These are phyloP conservation scores for Ustilago hordei DNA, from an alignment of 1,284 basidiomycete species.

Conservation along the genomic window DNA sequence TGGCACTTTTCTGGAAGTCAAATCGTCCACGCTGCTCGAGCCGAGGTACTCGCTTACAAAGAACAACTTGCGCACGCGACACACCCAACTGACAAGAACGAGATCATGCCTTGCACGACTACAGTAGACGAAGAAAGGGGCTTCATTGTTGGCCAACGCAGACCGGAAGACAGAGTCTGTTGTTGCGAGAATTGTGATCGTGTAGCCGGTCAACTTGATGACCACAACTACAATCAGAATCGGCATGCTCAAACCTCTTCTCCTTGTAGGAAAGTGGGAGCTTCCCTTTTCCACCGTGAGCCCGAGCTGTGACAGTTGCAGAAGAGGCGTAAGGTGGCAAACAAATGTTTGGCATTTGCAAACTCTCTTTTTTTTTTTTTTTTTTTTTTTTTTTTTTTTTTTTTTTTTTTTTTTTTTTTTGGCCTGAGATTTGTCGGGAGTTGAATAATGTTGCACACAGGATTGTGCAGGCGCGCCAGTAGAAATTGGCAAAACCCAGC, in stretches of 20 bases:
- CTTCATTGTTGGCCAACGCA: not conserved
- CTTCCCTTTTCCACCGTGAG: slow-evolving; percentile 8
- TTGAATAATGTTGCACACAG: not conserved
- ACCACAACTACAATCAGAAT: not conserved
- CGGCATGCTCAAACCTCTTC: not conserved
- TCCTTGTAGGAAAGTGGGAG: not conserved
- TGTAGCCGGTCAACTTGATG: slow-evolving; percentile 3
- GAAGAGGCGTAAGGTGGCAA: not conserved
- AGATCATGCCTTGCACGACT: not conserved
- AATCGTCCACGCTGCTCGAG: slow-evolving; percentile 25
- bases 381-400: too few species aligned
- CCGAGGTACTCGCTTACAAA: slow-evolving; percentile 23
- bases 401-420: too few species aligned
- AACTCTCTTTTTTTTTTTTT: not conserved
- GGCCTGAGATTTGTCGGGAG: not conserved
- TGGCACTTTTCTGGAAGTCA: not conserved
- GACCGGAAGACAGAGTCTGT: not conserved
- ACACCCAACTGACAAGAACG: not conserved
- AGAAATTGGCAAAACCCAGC: not conserved
- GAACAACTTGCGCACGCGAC: slow-evolving; percentile 10
- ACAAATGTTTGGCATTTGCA: not conserved
- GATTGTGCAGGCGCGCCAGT: slow-evolving; percentile 3
- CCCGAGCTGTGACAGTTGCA: not conserved
- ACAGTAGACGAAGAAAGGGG: not conserved
- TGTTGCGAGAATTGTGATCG: slow-evolving; percentile 4